Conservation (phyloP, 2,329 filamentous ascomycete species). For the Trichophyton benhamiae region DNA sequence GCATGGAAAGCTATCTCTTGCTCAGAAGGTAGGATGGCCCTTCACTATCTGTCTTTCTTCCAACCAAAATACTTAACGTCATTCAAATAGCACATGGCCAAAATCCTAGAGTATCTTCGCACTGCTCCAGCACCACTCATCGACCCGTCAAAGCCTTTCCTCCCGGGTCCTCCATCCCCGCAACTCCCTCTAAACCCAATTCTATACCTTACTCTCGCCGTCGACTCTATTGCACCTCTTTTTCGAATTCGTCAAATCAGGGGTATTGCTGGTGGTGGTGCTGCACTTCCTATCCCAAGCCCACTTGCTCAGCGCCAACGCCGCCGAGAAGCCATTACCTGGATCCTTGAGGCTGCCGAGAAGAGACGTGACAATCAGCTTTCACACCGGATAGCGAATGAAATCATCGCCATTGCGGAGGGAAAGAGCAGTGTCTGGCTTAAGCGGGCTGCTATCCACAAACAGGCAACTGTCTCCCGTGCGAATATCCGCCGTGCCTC, state of each 20-base stretch:
- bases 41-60: slow-evolving; percentile 6
- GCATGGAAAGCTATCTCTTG: slow-evolving; percentile 77
- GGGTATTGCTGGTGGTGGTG: slow-evolving; percentile 75
- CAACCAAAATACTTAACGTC: background rate
- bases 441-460: slow-evolving; percentile 63
- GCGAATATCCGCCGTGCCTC: slow-evolving; percentile 47
- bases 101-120: slow-evolving; percentile 70
- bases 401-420: slow-evolving; percentile 78
- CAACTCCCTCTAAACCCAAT: slow-evolving; percentile 82
- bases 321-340: slow-evolving; percentile 64
- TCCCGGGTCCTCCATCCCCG: slow-evolving; percentile 60
- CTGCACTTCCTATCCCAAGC: slow-evolving; percentile 66
- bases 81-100: slow-evolving; percentile 60
- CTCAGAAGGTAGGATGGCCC: slow-evolving; percentile 57
- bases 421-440: slow-evolving; percentile 79
- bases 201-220: slow-evolving; percentile 74
- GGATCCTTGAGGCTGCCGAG: slow-evolving; percentile 76
- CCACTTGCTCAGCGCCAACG: slow-evolving; percentile 65
- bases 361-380: slow-evolving; percentile 66
- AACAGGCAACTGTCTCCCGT: slow-evolving; percentile 63
- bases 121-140: slow-evolving; percentile 68
- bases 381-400: slow-evolving; percentile 67
- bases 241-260: slow-evolving; percentile 64
- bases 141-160: slow-evolving; percentile 48
- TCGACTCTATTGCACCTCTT: slow-evolving; percentile 86